These are phyloP conservation scores for Gymnopilus junonius DNA, from an alignment of 768 basidiomycete genomes.

Conservation along the genomic window DNA sequence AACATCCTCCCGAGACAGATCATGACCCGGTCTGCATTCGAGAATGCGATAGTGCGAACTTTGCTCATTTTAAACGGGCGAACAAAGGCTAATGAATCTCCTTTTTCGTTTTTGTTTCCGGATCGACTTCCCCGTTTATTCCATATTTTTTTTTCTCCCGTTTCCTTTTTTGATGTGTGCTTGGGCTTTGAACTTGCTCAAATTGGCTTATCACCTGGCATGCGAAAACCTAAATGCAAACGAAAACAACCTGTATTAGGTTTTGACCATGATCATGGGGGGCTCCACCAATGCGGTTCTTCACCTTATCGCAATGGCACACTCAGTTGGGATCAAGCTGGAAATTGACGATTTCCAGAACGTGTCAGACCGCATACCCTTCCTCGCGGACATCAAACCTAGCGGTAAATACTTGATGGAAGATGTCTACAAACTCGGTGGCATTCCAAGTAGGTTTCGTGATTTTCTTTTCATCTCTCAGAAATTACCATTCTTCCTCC, in stretches of 20 bases:
- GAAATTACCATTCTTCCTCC: neutral
- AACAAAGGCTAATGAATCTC: neutral
- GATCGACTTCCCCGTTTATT: neutral
- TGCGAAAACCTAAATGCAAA: neutral
- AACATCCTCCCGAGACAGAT: constrained; percentile 94
- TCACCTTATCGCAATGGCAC: constrained; percentile 96
- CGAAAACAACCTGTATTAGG: constrained; percentile 46
- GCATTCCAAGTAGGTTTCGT: constrained; percentile 81
- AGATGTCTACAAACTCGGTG: constrained; percentile 94
- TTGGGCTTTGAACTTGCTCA: too few relatives aligned
- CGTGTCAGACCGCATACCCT: constrained; percentile 91
- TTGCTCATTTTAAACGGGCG: neutral
- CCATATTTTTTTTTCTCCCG: neutral
- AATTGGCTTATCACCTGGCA: neutral
- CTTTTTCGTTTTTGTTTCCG: constrained; percentile 1
- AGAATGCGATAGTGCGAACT: constrained; percentile 88
- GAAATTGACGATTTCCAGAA: constrained; percentile 91
- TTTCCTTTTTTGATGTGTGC: constrained; percentile 9
- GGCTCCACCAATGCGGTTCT: constrained; percentile 98
- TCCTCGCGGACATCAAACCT: constrained; percentile 96
- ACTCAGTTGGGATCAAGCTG: constrained; percentile 90
- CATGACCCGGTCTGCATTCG: constrained; percentile 96
- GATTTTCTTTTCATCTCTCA: neutral
- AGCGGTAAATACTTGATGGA: constrained; percentile 99
- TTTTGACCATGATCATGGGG: constrained; percentile 94